A percentile compares a stretch with the other conserved stretches of the same genome.
phyloP scores from a whole-genome alignment of 2,329 filamentous ascomycete species.

The Neopestalotiopsis rosae region DNA sequence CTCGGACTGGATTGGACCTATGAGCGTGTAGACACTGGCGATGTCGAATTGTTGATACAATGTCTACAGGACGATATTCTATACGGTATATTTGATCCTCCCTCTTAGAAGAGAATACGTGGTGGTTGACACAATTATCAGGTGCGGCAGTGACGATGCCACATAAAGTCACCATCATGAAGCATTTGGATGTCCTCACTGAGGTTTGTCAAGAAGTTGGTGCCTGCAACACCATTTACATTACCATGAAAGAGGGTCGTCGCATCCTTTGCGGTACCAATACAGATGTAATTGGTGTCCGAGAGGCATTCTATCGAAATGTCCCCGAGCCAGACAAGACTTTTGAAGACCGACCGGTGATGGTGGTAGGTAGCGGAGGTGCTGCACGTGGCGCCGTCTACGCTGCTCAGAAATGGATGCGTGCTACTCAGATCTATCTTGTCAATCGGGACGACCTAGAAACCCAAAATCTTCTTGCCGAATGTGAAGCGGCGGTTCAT shows the following conservation, averaged over 20 bases:
- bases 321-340: slow-evolving; percentile 46
- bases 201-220: slow-evolving; percentile 75
- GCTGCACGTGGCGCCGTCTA: slow-evolving; percentile 81
- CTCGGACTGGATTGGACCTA: not conserved
- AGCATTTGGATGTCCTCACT: slow-evolving; percentile 74
- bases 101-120: fast-evolving
- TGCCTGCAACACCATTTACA: slow-evolving; percentile 80
- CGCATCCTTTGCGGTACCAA: slow-evolving; percentile 74
- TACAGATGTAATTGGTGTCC: slow-evolving; percentile 80
- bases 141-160: slow-evolving; percentile 83
- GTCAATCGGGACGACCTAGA: slow-evolving; percentile 77
- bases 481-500: slow-evolving; percentile 65
- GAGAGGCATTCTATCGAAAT: slow-evolving; percentile 72
- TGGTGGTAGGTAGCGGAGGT: slow-evolving; percentile 80
- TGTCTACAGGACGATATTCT: not conserved
- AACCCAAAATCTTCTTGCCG: slow-evolving; percentile 68
- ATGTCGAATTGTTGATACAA: not conserved
- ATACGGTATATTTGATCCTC: not conserved
- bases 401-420: slow-evolving; percentile 72
- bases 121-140: slow-evolving; percentile 26
- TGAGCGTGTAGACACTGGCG: not conserved
- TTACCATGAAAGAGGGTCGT: slow-evolving; percentile 54
- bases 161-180: slow-evolving; percentile 78
- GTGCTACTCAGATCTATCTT: slow-evolving; percentile 72
- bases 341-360: slow-evolving; percentile 66